A percentile compares a stretch with the other conserved stretches of the same genome.
phyloP scores from a whole-genome alignment of 2,329 filamentous ascomycete species.

The Talaromyces sp. region DNA sequence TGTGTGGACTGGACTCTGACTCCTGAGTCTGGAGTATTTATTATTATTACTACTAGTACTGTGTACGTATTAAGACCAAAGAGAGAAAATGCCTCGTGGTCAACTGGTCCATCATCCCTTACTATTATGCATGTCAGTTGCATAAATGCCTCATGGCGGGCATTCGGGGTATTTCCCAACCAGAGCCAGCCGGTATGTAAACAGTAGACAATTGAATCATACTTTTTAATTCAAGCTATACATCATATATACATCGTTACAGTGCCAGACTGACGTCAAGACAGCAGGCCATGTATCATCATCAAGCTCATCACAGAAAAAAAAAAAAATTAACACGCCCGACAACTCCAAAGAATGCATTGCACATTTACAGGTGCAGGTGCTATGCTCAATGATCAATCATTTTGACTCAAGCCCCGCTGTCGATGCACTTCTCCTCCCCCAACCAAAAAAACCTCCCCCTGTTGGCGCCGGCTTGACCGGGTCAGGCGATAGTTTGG shows the following conservation, averaged over 20 bases:
- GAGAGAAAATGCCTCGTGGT: too few species aligned
- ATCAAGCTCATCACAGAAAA: background rate
- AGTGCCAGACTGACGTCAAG: background rate
- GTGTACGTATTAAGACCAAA: too few species aligned
- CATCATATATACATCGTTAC: background rate
- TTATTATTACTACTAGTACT: too few species aligned
- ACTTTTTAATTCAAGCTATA: background rate
- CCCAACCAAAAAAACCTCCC: conserved; percentile 15
- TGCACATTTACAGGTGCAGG: background rate
- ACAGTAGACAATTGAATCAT: too few species aligned
- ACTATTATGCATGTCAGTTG: background rate
- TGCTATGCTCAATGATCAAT: background rate
- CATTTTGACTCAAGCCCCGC: conserved; percentile 12
- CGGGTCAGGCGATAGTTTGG: conserved; percentile 8
- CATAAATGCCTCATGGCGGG: background rate
- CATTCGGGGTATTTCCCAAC: background rate
- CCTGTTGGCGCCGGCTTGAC: conserved; percentile 8
- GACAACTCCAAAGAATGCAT: background rate
- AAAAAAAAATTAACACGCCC: background rate
- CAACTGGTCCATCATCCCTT: too few species aligned
- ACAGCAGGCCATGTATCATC: background rate
- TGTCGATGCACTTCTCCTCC: conserved; percentile 13
- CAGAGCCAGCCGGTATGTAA: too few species aligned
- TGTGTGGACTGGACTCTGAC: too few species aligned
- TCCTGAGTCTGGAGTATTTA: too few species aligned